Conservation (phyloP, 2,329 filamentous ascomycete genomes). For the Aspergillus pseudoglaucus region DNA sequence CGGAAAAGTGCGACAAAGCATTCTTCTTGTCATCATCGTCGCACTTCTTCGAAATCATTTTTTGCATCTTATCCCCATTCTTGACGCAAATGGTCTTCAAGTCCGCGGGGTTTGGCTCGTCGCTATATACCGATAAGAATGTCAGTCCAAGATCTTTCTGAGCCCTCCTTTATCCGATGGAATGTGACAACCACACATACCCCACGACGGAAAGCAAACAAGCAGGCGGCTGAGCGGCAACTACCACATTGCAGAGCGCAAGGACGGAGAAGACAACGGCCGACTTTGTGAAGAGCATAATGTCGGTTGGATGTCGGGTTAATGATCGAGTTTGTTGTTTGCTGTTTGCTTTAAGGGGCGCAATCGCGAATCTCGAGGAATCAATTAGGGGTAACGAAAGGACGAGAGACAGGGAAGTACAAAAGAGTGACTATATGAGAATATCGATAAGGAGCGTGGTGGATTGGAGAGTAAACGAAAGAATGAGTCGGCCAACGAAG, state of each 20-base stretch:
- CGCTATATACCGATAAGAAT: slow-evolving; percentile 14
- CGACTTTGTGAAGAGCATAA: slow-evolving; percentile 42
- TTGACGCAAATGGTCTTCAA: slow-evolving; percentile 34
- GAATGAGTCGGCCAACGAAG: slow-evolving; percentile 9
- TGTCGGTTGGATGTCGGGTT: slow-evolving; percentile 11
- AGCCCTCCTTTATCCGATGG: neutral
- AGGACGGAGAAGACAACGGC: slow-evolving; percentile 39
- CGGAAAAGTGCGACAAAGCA: slow-evolving; percentile 34
- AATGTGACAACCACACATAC: slow-evolving; percentile 26
- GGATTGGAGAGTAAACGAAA: slow-evolving; percentile 11
- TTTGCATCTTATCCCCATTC: slow-evolving; percentile 29
- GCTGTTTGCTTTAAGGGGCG: slow-evolving; percentile 1
- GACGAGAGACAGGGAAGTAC: slow-evolving; percentile 2
- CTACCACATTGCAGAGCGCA: slow-evolving; percentile 38
- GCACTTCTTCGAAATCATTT: slow-evolving; percentile 32
- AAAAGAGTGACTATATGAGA: slow-evolving; percentile 11
- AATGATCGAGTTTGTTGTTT: neutral
- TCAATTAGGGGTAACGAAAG: slow-evolving; percentile 7
- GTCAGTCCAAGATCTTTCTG: slow-evolving; percentile 14
- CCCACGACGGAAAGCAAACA: slow-evolving; percentile 48
- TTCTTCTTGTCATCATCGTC: slow-evolving; percentile 22
- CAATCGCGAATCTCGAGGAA: neutral
- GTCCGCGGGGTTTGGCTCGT: slow-evolving; percentile 31
- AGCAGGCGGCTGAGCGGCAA: slow-evolving; percentile 40
- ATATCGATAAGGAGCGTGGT: slow-evolving; percentile 10